Conservation (phyloP, 2,329 filamentous ascomycete genomes). For the Chaetothyriales sp. region DNA sequence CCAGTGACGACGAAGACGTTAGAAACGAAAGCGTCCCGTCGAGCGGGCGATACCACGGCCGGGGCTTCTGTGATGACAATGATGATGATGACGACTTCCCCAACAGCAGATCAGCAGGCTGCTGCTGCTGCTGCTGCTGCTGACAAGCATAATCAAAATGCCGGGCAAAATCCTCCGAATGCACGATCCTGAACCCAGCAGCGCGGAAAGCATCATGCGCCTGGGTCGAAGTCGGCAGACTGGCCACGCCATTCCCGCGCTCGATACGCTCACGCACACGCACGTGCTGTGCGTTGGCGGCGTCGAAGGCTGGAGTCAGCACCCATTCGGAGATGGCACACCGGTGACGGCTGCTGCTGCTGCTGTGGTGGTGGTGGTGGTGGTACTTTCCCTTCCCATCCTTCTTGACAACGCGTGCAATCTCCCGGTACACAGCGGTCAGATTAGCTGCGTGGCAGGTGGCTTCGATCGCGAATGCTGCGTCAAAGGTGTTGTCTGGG, state of each 20-base stretch:
- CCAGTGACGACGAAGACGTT: background rate
- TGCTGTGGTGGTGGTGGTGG: no score
- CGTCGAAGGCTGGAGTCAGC: conserved; percentile 19
- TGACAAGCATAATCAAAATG: conserved; percentile 6
- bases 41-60: conserved; percentile 18
- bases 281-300: conserved; percentile 13
- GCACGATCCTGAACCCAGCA: conserved; percentile 18
- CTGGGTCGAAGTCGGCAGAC: conserved; percentile 14
- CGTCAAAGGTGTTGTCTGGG: conserved; percentile 18
- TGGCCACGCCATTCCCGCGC: conserved; percentile 18
- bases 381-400: conserved; percentile 1
- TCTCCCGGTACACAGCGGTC: conserved; percentile 17
- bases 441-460: conserved; percentile 19
- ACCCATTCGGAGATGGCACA: conserved; percentile 19
- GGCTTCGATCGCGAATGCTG: conserved; percentile 21
- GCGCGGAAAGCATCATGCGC: conserved; percentile 14
- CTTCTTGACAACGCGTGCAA: conserved; percentile 20
- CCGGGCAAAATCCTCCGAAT: conserved; percentile 18
- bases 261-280: conserved; percentile 19
- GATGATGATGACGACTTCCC: background rate
- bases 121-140: no score
- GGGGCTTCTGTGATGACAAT: conserved; percentile 2
- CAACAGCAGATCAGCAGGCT: background rate
- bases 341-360: background rate
- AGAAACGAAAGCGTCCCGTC: conserved; percentile 3